Evolutionary conservation across 495 filamentous ascomycete genomes (phyloP).

Genomic region (Platismatia glauca): DNA sequence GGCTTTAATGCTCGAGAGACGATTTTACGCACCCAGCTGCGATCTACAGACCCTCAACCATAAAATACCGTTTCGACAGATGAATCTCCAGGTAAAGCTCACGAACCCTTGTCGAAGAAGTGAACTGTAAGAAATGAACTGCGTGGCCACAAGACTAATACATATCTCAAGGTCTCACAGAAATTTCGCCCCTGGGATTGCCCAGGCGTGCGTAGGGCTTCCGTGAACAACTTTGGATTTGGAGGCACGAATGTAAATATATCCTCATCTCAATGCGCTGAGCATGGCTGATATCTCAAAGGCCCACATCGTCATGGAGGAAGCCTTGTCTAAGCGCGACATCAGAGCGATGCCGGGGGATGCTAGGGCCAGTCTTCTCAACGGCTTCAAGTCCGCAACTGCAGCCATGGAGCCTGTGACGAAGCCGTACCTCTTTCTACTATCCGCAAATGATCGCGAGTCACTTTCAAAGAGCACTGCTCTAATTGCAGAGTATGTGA

Average conservation of each 20-base stretch:
- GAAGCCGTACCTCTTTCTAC: neutral
- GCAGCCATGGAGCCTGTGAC: neutral
- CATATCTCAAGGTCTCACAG: neutral
- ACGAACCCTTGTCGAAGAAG: neutral
- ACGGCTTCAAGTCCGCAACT: neutral
- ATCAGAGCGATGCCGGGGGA: constrained; percentile 22
- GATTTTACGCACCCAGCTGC: constrained; percentile 43
- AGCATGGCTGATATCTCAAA: neutral
- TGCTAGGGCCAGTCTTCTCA: neutral
- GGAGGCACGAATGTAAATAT: constrained; percentile 48
- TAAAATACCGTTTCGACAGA: neutral
- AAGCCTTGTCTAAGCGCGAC: neutral
- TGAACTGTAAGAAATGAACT: too few relatives aligned
- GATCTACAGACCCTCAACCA: constrained; percentile 30
- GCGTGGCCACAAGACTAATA: neutral
- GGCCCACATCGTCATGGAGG: constrained; percentile 6
- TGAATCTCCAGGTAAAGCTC: neutral
- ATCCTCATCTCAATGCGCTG: constrained; percentile 27
- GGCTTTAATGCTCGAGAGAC: constrained; percentile 41
- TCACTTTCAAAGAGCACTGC: neutral
- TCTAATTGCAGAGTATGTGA: neutral
- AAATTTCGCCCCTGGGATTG: constrained; percentile 1
- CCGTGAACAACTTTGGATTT: constrained; percentile 54
- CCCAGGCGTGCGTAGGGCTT: constrained; percentile 33
- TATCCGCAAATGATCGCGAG: constrained; percentile 2